Evolutionary conservation across 108 stramenopile genomes (phyloP).

Genomic region (Conticribra weissflogii): DNA sequence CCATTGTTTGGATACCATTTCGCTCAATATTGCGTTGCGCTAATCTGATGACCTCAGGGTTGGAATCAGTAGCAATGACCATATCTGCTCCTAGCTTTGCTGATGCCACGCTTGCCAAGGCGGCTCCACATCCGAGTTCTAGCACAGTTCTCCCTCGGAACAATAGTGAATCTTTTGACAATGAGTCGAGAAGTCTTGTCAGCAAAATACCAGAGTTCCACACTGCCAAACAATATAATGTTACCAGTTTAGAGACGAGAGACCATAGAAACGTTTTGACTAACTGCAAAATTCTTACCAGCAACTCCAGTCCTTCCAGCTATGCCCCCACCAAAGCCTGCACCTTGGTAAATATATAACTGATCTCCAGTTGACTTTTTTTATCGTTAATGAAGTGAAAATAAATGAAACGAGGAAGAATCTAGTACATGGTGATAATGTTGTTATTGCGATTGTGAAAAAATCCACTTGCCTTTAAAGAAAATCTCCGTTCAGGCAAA

Average conservation of each 20-base stretch:
- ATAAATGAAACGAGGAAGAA: not conserved
- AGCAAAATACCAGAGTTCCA: slow-evolving; percentile 78
- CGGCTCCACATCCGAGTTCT: slow-evolving; percentile 69
- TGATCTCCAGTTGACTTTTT: slow-evolving; percentile 31
- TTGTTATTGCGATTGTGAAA: not conserved
- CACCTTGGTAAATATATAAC: slow-evolving; percentile 32
- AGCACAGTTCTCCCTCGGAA: slow-evolving; percentile 44
- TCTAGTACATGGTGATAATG: not conserved
- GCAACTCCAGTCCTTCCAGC: slow-evolving; percentile 24
- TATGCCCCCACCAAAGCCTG: slow-evolving; percentile 24
- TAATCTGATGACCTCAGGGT: slow-evolving; percentile 55
- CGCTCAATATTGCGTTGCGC: slow-evolving; percentile 53
- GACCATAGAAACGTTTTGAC: not conserved
- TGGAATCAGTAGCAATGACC: slow-evolving; percentile 67
- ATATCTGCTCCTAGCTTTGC: slow-evolving; percentile 49
- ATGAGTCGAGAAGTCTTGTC: slow-evolving; percentile 56
- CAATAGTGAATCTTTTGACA: slow-evolving; percentile 10
- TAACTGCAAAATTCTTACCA: slow-evolving; percentile 6
- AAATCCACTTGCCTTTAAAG: slow-evolving; percentile 11
- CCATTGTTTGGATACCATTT: slow-evolving; percentile 32
- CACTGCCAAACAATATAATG: no score
- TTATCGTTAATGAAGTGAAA: slow-evolving; percentile 5
- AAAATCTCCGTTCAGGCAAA: slow-evolving; percentile 44
- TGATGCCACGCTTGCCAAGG: slow-evolving; percentile 51
- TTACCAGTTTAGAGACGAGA: no score